Base-by-base conservation (phyloP, 495 filamentous ascomycete genomes). In the Penicillium turbatum region DNA sequence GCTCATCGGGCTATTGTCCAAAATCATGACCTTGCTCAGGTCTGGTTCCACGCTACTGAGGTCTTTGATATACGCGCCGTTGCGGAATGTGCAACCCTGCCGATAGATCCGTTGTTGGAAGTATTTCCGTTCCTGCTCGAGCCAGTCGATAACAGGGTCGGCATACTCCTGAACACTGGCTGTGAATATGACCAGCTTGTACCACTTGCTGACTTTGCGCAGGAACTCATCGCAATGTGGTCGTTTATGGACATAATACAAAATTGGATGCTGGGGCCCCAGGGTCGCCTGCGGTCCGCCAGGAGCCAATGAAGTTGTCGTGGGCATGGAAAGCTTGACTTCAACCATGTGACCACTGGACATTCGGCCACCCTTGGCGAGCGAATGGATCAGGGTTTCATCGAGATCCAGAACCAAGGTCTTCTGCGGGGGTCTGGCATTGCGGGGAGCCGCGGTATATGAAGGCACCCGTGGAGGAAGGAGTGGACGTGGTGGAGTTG, bases 181-280 rank as follows among this genome's bases (percentile, higher is more conserved):
- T 6, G 93, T 98, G 70, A 98, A 98, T 45, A 96, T 75, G 48
- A 98, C 86, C n/a, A 97, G 78, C 67, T 96, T 97, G 69, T 95
- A 98, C 93, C 93, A 98, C 75, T 93, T 93, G 78, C 84, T 89
- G 43, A 92, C 83, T 81, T 95, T 91, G 68, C 91, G 84, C 60
- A 98, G 72, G 64, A 98, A 98, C 53, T 97, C 93, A 69, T 98
- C 92, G 71, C 95, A 97, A 64, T 95, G 83, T 29, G 93, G 93
- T 51, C 93, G 83, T 72, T 97, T 97, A 73, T 97, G 95, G 45
- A 98, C 93, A 75, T 97, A 97, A 73, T 98, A 98, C 53, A 98
- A 73, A 63, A 98, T 97, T 5, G 93, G 93, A 67, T 97, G 91
- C 63, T 96, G 92, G 41, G 88, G 88, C 10, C 88, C 90, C 36